These are phyloP conservation scores for Erodium chrysanthum DNA, from an alignment of 441 rosid species.

Conservation along the genomic window DNA sequence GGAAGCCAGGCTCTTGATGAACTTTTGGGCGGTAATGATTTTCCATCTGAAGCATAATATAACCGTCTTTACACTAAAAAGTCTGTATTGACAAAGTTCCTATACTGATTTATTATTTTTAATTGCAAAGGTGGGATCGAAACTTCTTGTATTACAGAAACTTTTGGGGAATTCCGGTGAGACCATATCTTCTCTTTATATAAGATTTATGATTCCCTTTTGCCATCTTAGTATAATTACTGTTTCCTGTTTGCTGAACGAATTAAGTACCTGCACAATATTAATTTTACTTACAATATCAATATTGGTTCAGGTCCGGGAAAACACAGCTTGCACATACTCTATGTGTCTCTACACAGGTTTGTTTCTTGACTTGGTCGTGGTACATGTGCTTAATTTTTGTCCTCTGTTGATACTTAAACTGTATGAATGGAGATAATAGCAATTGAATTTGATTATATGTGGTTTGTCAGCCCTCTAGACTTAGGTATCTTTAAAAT, in stretches of 20 bases:
- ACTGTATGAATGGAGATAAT: no score
- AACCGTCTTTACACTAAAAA: background rate
- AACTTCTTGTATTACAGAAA: constrained; percentile 74
- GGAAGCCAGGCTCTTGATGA: constrained; percentile 91
- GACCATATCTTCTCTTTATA: constrained; percentile 9
- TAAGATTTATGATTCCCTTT: background rate
- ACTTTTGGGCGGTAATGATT: constrained; percentile 55
- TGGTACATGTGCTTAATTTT: background rate
- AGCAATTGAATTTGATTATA: no score
- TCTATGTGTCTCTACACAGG: constrained; percentile 86
- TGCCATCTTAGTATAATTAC: background rate
- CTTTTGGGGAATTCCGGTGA: constrained; percentile 83
- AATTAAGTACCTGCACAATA: background rate
- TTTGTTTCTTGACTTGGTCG: constrained; percentile 22
- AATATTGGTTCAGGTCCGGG: constrained; percentile 53
- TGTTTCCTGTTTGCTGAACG: background rate
- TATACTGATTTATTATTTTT: constrained; percentile 6
- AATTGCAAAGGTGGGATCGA: constrained; percentile 66
- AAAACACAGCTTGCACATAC: constrained; percentile 95
- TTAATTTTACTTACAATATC: background rate
- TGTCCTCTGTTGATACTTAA: no score
- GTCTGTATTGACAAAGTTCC: background rate
- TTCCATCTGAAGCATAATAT: background rate
- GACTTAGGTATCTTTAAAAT: no score
- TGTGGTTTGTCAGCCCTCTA: no score